phyloP scores from a whole-genome alignment of 257 asterid species.

The Solanum piurae region DNA sequence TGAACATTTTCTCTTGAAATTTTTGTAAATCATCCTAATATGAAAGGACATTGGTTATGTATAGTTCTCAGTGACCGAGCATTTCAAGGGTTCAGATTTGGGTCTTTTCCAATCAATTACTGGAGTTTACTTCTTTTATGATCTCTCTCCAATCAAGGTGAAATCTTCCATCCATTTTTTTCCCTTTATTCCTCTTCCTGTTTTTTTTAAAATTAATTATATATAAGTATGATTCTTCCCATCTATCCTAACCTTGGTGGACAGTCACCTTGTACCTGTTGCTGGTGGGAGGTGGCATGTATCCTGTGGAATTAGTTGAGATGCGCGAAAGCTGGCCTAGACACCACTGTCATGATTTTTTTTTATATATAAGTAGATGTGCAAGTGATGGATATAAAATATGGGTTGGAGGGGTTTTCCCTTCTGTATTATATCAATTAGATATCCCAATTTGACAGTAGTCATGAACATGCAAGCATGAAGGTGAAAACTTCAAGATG shows the following conservation, averaged over 20 bases:
- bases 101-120: constrained; percentile 56
- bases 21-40: neutral
- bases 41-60: constrained; percentile 7
- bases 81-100: constrained; percentile 55
- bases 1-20: neutral
- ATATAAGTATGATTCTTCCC: neutral
- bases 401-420: neutral
- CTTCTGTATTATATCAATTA: neutral
- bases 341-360: neutral
- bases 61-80: constrained; percentile 98
- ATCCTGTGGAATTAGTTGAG: neutral
- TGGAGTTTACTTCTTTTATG: constrained; percentile 92
- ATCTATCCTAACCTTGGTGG: neutral
- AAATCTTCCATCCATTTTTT: constrained; percentile 4
- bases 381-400: neutral
- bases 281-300: neutral
- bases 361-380: neutral
- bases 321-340: neutral
- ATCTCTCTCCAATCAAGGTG: constrained; percentile 95
- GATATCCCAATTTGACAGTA: neutral
- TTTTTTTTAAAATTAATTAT: neutral
- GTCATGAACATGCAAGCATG: neutral
- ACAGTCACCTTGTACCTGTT: neutral
- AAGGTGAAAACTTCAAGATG: neutral
- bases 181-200: neutral